Percentiles rank a stretch among this genome's conserved stretches.
phyloP scores from a whole-genome alignment of 2,329 filamentous ascomycete genomes.

The Arthrobotrys entomopaga region DNA sequence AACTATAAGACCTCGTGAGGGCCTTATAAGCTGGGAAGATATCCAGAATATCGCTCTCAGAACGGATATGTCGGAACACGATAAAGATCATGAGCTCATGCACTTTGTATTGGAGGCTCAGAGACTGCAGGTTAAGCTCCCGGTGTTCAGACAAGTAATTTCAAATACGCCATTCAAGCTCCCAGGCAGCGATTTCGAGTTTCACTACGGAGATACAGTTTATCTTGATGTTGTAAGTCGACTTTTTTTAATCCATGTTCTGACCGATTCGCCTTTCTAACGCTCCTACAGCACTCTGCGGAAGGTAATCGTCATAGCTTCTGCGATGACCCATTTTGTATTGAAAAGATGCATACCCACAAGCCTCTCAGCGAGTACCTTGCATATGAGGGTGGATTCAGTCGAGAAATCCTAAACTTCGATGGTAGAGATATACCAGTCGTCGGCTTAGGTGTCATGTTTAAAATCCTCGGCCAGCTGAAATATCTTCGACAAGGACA shows the following conservation, averaged over 20 bases:
- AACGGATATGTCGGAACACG: conserved; percentile 24
- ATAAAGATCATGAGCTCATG: conserved; percentile 53
- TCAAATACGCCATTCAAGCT: conserved; percentile 29
- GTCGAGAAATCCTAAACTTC: conserved; percentile 37
- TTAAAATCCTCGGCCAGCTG: conserved; percentile 57
- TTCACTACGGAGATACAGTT: conserved; percentile 36
- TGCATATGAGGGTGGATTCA: conserved; percentile 35
- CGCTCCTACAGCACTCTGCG: conserved; percentile 16
- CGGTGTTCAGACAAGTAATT: conserved; percentile 25
- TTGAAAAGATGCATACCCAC: conserved; percentile 49
- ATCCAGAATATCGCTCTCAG: conserved; percentile 38
- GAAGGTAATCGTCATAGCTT: conserved; percentile 35
- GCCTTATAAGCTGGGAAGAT: conserved; percentile 44
- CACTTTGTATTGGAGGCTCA: conserved; percentile 43
- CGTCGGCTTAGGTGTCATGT: conserved; percentile 49
- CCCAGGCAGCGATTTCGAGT: conserved; percentile 40
- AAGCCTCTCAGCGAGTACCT: conserved; percentile 34
- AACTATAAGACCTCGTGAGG: conserved; percentile 32
- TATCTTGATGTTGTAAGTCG: conserved; percentile 45
- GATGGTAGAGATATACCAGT: conserved; percentile 42
- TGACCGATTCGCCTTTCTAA: not conserved
- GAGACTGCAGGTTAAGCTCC: conserved; percentile 44
- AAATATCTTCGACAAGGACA: conserved; percentile 55
- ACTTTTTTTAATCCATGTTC: not conserved
- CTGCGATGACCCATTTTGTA: conserved; percentile 48